These are phyloP conservation scores for Echeveria elegans DNA, from an alignment of 164 flowering plant species.

Conservation along the genomic window DNA sequence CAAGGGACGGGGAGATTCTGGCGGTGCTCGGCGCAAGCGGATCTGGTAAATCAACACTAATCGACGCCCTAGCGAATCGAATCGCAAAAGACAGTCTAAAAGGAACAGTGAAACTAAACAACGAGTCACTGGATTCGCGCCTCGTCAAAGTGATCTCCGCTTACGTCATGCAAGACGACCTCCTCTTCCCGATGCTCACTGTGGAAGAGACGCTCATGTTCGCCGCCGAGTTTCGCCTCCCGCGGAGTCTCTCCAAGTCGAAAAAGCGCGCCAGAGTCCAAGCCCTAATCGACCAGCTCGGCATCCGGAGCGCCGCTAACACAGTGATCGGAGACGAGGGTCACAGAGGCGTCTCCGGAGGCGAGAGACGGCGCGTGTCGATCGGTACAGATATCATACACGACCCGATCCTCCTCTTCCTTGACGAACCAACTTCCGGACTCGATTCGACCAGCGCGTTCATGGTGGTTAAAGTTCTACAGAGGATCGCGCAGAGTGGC, in stretches of 20 bases:
- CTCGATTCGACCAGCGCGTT: constrained; percentile 59
- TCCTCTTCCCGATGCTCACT: constrained; percentile 52
- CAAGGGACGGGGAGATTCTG: constrained; percentile 38
- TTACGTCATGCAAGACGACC: constrained; percentile 64
- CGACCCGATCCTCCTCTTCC: constrained; percentile 52
- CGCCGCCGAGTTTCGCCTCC: constrained; percentile 55
- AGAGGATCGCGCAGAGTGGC: constrained; percentile 51
- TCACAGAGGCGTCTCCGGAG: constrained; percentile 64
- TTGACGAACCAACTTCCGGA: constrained; percentile 70
- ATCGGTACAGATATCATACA: constrained; percentile 63
- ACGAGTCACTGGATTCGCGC: constrained; percentile 32
- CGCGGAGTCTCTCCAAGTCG: constrained; percentile 37
- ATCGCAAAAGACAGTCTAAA: constrained; percentile 29
- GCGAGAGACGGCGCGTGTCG: constrained; percentile 53
- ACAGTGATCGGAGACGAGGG: constrained; percentile 67
- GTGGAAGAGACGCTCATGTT: constrained; percentile 62
- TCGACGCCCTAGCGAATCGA: constrained; percentile 40
- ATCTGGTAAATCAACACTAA: constrained; percentile 34
- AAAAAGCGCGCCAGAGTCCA: constrained; percentile 46
- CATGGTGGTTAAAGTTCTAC: constrained; percentile 64
- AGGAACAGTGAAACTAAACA: constrained; percentile 32
- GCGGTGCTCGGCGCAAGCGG: constrained; percentile 51
- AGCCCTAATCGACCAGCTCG: constrained; percentile 52
- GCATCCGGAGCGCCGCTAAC: constrained; percentile 44
- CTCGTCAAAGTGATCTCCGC: constrained; percentile 39